Evolutionary conservation across 1,284 basidiomycete species (phyloP).

Genomic region (Ganoderma multipileum): DNA sequence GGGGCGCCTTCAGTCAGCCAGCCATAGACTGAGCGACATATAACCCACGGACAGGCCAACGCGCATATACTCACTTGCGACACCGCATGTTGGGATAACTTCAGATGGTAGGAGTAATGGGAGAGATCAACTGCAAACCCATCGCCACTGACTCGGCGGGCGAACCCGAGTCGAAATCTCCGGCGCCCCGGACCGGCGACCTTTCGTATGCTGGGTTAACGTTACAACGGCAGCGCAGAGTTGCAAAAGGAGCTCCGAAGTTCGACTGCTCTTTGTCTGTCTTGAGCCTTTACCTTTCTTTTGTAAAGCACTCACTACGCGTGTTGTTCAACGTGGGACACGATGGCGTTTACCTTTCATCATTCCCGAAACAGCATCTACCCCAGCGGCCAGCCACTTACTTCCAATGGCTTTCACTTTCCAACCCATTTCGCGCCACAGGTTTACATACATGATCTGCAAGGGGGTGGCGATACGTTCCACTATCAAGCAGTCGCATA

Average conservation of each 20-base stretch:
- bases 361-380: too few relatives aligned
- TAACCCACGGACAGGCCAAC: neutral
- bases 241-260: too few relatives aligned
- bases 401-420: too few relatives aligned
- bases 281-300: neutral
- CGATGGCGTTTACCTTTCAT: too few relatives aligned
- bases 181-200: neutral
- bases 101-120: neutral
- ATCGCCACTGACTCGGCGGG: neutral
- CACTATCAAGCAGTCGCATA: constrained; percentile 41
- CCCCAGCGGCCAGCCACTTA: too few relatives aligned
- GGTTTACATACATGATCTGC: neutral
- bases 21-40: neutral
- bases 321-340: too few relatives aligned
- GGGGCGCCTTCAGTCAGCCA: neutral
- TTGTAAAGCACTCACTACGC: too few relatives aligned
- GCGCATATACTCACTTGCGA: neutral
- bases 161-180: neutral
- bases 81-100: neutral
- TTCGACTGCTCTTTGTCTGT: too few relatives aligned
- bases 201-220: too few relatives aligned
- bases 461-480: neutral
- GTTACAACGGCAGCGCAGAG: too few relatives aligned
- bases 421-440: too few relatives aligned
- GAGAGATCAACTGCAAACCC: neutral